phyloP scores from a whole-genome alignment of 176 grass and related monocot genomes.

The Eragrostis nindensis region DNA sequence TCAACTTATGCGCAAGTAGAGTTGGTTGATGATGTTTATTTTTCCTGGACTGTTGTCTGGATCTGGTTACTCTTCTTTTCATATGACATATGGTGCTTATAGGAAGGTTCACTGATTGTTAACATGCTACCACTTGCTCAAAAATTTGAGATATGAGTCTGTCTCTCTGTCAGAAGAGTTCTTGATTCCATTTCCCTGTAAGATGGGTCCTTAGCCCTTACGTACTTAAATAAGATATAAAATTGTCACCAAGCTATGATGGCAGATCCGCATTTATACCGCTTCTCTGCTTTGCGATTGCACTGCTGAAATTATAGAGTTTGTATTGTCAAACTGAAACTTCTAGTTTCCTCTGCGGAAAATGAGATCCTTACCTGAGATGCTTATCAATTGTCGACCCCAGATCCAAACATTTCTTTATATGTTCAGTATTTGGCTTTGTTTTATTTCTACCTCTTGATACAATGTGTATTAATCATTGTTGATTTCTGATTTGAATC shows the following conservation, averaged over 20 bases:
- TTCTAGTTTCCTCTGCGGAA: background rate
- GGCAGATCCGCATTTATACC: background rate
- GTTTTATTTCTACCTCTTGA: background rate
- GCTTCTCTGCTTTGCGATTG: background rate
- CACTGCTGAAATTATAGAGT: background rate
- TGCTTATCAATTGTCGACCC: background rate
- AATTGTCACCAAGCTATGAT: background rate
- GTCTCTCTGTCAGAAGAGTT: background rate
- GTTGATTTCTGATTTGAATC: conserved; percentile 7
- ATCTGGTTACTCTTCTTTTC: background rate
- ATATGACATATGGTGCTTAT: background rate
- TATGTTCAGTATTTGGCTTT: background rate
- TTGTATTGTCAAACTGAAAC: background rate
- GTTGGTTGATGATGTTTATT: background rate
- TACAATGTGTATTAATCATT: background rate
- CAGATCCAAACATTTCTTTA: background rate
- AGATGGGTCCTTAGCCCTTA: background rate
- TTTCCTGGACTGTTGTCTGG: background rate
- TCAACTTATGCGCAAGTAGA: background rate
- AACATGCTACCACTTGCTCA: background rate
- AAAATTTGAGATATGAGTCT: background rate
- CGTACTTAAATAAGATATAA: background rate
- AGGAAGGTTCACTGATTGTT: background rate
- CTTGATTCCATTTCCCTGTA: background rate
- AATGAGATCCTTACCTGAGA: background rate